phyloP scores from a whole-genome alignment of 257 asterid genomes.

The Penstemon barbatus region DNA sequence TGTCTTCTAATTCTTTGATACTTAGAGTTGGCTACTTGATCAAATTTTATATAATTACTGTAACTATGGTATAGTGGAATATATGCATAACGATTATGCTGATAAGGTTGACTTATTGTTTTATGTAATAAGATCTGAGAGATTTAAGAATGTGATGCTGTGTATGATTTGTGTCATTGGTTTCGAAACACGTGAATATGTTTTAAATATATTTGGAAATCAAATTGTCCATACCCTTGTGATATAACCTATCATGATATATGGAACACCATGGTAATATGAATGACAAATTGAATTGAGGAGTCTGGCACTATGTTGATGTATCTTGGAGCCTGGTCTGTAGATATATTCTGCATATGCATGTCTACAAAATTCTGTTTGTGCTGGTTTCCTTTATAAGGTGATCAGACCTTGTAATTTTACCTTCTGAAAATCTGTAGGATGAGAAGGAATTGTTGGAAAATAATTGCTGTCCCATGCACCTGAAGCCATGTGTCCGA shows the following conservation, averaged over 20 bases:
- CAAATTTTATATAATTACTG: not conserved
- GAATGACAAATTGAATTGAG: slow-evolving; percentile 1
- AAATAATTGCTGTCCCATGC: slow-evolving; percentile 80
- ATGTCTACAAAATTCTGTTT: not conserved
- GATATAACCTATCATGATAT: not conserved
- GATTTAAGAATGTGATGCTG: slow-evolving; percentile 7
- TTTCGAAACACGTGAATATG: not conserved
- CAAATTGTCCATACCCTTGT: not conserved
- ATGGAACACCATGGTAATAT: slow-evolving; percentile 6
- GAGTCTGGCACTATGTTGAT: not conserved
- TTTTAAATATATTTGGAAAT: not conserved
- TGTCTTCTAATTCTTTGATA: not conserved
- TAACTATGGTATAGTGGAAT: slow-evolving; percentile 8
- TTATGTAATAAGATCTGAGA: slow-evolving; percentile 4
- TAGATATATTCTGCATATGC: not conserved
- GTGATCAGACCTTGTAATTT: no score
- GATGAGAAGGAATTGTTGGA: slow-evolving; percentile 92
- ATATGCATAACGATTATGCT: not conserved
- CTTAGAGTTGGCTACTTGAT: not conserved
- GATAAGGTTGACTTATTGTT: not conserved
- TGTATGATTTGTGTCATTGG: slow-evolving; percentile 4
- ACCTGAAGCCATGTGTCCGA: slow-evolving; percentile 79
- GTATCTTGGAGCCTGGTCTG: not conserved
- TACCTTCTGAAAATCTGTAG: slow-evolving; percentile 41
- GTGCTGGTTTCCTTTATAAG: not conserved